Evolutionary conservation across 176 grass and related monocot genomes (phyloP), one percentile per base, ranked within the genome.

Genomic region (Eleusine indica): DNA sequence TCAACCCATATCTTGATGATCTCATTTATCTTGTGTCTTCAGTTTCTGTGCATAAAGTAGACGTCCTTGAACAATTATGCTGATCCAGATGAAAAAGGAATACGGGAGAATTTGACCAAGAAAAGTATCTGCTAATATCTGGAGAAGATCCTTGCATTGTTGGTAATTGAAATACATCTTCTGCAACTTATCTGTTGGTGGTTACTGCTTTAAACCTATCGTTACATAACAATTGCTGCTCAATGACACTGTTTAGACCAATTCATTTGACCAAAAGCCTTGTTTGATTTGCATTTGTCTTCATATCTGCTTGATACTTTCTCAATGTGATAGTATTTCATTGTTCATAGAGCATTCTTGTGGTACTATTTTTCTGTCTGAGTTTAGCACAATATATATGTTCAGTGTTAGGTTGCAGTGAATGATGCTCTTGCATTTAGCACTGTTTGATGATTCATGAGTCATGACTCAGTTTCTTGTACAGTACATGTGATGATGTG

Each of bases 21-120:
- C 65, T 75, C 56, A 70, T 75, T 18, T 41, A 10, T 89, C 75
- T 76, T 75, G 25, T 49, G 7, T 89, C 69, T 73, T 66, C 46
- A 73, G n/a, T 41, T 73, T 4, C 35, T 66, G 32, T 35, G 32
- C 1, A 35, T 35, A 47, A 11, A 47, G 8, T 47, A 11, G 44
- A 47, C 2, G 44, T 10, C 11, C 44, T 47, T 47, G 8, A 2
- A 47, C 11, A 39, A 70, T 68, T 65, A 35, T 80, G 46, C 22
- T 67, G 71, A 66, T 80, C 47, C 12, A 13, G 70, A 68, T 86
- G 70, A 81, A 53, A 37, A 37, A 47, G 62, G 49, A 69, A 30
- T 30, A 30, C 51, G 29, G 14, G 15, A 53, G 41, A 63, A 42
- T 16, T 29, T 9, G 69, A 43, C 37, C 28, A 68, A 68, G 37